Conservation (phyloP, 805 yeast genomes). For the Candida pseudoglaebosa region DNA sequence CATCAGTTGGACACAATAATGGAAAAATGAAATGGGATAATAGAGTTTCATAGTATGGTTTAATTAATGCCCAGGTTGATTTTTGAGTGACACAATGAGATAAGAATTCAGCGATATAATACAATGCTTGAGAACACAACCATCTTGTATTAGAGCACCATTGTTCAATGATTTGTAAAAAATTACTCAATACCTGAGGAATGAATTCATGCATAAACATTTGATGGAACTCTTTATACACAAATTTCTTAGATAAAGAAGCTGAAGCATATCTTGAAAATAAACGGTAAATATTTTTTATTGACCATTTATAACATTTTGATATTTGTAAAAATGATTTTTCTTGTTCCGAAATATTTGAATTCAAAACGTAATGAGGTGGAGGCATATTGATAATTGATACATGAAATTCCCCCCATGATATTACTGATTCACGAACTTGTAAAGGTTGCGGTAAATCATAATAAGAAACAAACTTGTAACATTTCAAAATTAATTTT, state of each 20-base stretch:
- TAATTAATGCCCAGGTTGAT: slow-evolving; percentile 61
- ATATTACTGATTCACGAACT: slow-evolving; percentile 42
- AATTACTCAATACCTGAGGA: slow-evolving; percentile 67
- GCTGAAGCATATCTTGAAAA: slow-evolving; percentile 66
- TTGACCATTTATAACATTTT: slow-evolving; percentile 74
- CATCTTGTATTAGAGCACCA: slow-evolving; percentile 70
- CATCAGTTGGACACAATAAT: slow-evolving; percentile 63
- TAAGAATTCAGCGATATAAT: slow-evolving; percentile 51
- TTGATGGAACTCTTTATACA: slow-evolving; percentile 57
- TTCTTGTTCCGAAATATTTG: slow-evolving; percentile 44
- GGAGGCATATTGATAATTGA: slow-evolving; percentile 55
- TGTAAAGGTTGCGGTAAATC: slow-evolving; percentile 67
- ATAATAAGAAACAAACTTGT: slow-evolving; percentile 69
- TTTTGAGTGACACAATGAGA: slow-evolving; percentile 53
- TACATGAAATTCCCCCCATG: slow-evolving; percentile 80
- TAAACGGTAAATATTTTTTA: slow-evolving; percentile 68
- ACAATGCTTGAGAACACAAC: slow-evolving; percentile 65
- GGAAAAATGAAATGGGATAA: slow-evolving; percentile 75
- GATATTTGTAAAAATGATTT: slow-evolving; percentile 64
- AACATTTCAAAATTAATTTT: slow-evolving; percentile 67
- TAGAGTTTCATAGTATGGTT: slow-evolving; percentile 61
- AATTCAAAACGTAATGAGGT: slow-evolving; percentile 49
- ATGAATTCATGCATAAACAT: slow-evolving; percentile 55
- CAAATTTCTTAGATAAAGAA: slow-evolving; percentile 41
- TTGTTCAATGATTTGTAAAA: slow-evolving; percentile 60